phyloP scores from a whole-genome alignment of 495 filamentous ascomycete species.

The Cenococcum geophilum region DNA sequence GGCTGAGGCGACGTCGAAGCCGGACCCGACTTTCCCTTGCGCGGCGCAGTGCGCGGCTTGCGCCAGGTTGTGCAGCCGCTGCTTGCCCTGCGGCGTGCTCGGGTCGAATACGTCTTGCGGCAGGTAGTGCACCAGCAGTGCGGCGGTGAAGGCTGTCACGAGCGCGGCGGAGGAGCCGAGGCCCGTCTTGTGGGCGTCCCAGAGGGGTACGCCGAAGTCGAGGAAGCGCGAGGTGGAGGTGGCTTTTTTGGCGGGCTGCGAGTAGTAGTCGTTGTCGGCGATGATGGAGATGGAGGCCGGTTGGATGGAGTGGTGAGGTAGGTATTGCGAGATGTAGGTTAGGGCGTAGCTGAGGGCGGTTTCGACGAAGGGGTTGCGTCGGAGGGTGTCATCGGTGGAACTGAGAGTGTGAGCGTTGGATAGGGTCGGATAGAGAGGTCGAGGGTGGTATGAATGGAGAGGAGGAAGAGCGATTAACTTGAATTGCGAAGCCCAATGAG shows the following conservation, averaged over 20 bases:
- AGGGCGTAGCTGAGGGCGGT: conserved; percentile 81
- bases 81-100: conserved; percentile 22
- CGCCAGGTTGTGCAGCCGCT: conserved; percentile 77
- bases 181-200: conserved; percentile 86
- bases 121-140: conserved; percentile 75
- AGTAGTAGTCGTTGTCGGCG: conserved; percentile 96
- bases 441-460: no score
- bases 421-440: neutral
- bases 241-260: conserved; percentile 51
- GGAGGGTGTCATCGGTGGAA: conserved; percentile 28
- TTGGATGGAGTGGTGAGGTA: conserved; percentile 53
- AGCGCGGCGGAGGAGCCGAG: conserved; percentile 92
- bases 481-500: no score
- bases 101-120: conserved; percentile 51
- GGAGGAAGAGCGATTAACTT: no score
- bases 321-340: conserved; percentile 59
- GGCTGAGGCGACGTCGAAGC: conserved; percentile 93
- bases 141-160: conserved; percentile 82
- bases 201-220: conserved; percentile 68
- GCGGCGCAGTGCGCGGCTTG: conserved; percentile 93
- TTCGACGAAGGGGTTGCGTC: conserved; percentile 79
- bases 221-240: conserved; percentile 54
- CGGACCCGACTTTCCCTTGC: conserved; percentile 91
- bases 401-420: conserved; percentile 9
- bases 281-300: conserved; percentile 77